Base-by-base conservation (phyloP, 129 eudicot genomes). In the Saposhnikovia divaricata region DNA sequence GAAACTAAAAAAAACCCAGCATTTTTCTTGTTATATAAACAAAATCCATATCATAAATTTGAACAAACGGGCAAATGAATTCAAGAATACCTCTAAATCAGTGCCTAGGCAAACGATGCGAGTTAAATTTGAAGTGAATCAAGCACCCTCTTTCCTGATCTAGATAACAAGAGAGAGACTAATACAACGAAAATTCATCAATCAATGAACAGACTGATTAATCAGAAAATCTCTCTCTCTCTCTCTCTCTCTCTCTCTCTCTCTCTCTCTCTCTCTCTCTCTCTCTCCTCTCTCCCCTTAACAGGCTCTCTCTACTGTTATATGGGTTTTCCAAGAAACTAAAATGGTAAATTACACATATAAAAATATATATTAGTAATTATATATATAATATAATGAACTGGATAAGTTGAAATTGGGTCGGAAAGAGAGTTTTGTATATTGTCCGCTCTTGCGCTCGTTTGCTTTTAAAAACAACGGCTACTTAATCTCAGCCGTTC, bases 381-480 rank as follows among this genome's bases (percentile, higher is more conserved):
- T 74, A 48, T 42, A 19, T 31, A 39, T 15, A 74, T 31, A 31
- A 31, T 34, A 74, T 23, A 42, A 74, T 74, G 74, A 84, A 80
- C 31, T 84, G 80, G n/a, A 74, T 73, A 55, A 79, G 69, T 81
- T 61, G 87, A 82, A 77, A 84, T 82, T 44, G 74, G 80, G 80
- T 79, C 81, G 87, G 78, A 81, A 85, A 84, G 89, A 87, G 86
- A 25, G 69, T 57, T 57, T 57, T 89, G 91, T 92, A 84, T 81
- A 77, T 84, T 92, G 97, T 92, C 88, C 68, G 88, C 75, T 68
- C 72, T 53, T 10, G 25, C 48, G 43, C 76, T 44, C 77, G 69
- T 74, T 23, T 14, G 21, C 77, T 44, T 80, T 90, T 83, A 81
- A 89, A 90, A 83, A 1, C 79, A 92, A 92, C 97, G 97, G 97